Evolutionary conservation across 2,329 filamentous ascomycete species (phyloP), one percentile per base, ranked within the genome.

Genomic region (Verticillium alfalfae): DNA sequence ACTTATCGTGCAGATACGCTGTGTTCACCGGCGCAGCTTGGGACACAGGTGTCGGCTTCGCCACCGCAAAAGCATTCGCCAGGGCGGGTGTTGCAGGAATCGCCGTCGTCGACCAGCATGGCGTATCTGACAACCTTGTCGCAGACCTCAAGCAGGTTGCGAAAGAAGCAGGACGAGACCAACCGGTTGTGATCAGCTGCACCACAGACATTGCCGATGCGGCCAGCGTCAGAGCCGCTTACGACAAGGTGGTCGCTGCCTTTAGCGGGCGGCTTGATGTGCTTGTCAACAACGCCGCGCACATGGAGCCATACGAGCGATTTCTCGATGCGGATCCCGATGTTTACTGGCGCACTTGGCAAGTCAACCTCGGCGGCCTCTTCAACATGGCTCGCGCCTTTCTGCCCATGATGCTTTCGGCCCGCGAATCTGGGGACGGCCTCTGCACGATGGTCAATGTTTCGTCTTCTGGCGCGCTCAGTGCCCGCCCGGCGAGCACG

Each of bases 21-120:
- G 45, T 70, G 13, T 61, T 69, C 39, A 69, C 69, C 2, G 68
- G 69, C 8, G 66, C 65, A 39, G 49, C 66, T 10, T 65, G 63
- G 57, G 64, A 65, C 10, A 22, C 26, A 4, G 67, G 67, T 1
- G 64, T 69, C 13, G 67, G 67, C 13, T 58, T 39, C 16, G 60
- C 65, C 26, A 66, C 62, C n/a, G 67, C 65, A 2, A 52, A 64
- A 3, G 62, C 65, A 7, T 69, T 67, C 58, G 67, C 68, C 0
- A 58, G 64, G 31, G 66, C 68, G 6, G 68, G 68, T 34, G 67
- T 66, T 1, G 63, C 62, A 26, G 63, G 58, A 10, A 67, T 69
- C n/a, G 68, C 66, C n/a, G 56, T 68, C 1, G 66, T 59, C 18
- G 67, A 67, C 49, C 61, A 67, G 36, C 61, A 59, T 34, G 64